These are phyloP conservation scores for Solanum paucissectum DNA, from an alignment of 257 asterid species.

Conservation along the genomic window DNA sequence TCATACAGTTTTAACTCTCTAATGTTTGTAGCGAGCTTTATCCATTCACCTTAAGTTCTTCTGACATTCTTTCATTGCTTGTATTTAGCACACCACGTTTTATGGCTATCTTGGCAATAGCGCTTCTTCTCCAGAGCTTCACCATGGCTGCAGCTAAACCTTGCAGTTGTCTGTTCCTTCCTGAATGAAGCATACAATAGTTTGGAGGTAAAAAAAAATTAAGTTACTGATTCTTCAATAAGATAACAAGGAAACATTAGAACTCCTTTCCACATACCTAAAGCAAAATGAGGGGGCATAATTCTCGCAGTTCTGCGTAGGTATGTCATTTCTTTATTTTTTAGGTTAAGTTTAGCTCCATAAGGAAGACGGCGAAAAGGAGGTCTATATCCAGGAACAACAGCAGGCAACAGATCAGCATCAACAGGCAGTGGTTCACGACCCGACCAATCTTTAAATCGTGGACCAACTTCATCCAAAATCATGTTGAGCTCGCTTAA, in stretches of 20 bases:
- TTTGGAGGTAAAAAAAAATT: background rate
- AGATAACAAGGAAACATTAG: background rate
- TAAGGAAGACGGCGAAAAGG: constrained; percentile 73
- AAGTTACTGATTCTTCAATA: background rate
- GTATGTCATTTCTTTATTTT: constrained; percentile 63
- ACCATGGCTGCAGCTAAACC: constrained; percentile 88
- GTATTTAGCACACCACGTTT: constrained; percentile 86
- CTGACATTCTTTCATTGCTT: constrained; percentile 80
- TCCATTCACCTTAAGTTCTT: constrained; percentile 73
- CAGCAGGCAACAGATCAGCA: constrained; percentile 79
- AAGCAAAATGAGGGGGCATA: constrained; percentile 87
- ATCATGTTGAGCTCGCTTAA: constrained; percentile 47
- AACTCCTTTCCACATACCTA: constrained; percentile 32
- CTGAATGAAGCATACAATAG: constrained; percentile 17
- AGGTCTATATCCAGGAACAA: constrained; percentile 53
- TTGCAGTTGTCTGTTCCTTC: constrained; percentile 76
- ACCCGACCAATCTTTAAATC: constrained; percentile 85
- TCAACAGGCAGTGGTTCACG: constrained; percentile 81
- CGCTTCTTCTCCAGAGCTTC: constrained; percentile 77
- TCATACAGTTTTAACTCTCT: background rate
- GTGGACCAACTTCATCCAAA: constrained; percentile 73
- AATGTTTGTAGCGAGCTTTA: background rate
- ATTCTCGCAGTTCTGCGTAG: constrained; percentile 58
- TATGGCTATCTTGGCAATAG: constrained; percentile 79
- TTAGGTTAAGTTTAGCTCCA: constrained; percentile 39